A percentile compares a stretch with the other conserved stretches of the same genome.
Evolutionary conservation across 768 basidiomycete genomes (phyloP).

Genomic region (Boletus sensibilis): DNA sequence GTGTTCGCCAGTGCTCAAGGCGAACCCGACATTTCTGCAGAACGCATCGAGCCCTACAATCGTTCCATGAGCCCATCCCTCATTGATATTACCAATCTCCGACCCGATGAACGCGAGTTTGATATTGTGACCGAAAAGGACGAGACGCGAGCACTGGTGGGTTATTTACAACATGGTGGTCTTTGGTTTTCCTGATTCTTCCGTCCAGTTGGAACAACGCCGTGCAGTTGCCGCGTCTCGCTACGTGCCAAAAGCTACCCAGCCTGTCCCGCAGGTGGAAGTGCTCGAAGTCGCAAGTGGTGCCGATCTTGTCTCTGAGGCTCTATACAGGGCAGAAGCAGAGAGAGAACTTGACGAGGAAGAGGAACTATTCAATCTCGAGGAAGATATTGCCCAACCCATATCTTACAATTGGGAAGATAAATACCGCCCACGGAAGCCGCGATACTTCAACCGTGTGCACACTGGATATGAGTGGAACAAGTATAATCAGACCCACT

Average conservation of each 20-base stretch:
- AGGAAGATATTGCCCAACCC: constrained; percentile 81
- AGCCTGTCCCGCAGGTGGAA: constrained; percentile 56
- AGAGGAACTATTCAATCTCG: constrained; percentile 92
- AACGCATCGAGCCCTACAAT: constrained; percentile 77
- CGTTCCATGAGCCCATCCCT: constrained; percentile 84
- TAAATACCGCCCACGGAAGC: constrained; percentile 95
- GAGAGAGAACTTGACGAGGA: constrained; percentile 94
- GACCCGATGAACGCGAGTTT: constrained; percentile 77
- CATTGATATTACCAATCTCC: constrained; percentile 67
- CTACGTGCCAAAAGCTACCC: constrained; percentile 78
- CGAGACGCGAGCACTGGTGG: constrained; percentile 62
- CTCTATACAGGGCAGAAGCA: constrained; percentile 86
- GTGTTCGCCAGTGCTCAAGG: constrained; percentile 32
- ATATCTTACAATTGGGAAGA: constrained; percentile 97
- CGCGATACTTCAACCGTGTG: constrained; percentile 97
- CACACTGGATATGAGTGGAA: constrained; percentile 99
- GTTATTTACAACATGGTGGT: constrained; percentile 24
- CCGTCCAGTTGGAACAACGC: constrained; percentile 64
- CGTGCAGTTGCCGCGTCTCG: constrained; percentile 79
- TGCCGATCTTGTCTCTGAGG: constrained; percentile 83
- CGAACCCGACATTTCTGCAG: constrained; percentile 41
- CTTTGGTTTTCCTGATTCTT: constrained; percentile 4
- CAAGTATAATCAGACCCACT: constrained; percentile 99
- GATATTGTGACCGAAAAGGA: constrained; percentile 71
- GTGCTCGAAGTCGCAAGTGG: constrained; percentile 57